phyloP scores from a whole-genome alignment of 306 rosid species.

The Trifolium pratense region DNA sequence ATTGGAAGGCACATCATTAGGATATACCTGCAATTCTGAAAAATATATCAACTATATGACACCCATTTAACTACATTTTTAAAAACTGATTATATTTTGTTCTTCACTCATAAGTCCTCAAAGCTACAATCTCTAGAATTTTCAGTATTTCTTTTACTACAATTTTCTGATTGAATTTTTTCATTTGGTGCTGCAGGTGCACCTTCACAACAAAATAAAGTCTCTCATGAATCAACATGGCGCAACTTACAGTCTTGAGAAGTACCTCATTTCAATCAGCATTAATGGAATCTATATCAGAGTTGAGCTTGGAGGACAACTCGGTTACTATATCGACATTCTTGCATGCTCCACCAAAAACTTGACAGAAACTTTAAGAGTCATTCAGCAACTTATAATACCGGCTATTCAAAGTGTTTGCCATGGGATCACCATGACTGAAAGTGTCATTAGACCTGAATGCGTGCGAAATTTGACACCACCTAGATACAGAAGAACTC shows the following conservation, averaged over 20 bases:
- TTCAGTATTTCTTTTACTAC: not conserved
- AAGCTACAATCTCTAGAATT: constrained; percentile 14
- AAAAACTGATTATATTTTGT: not conserved
- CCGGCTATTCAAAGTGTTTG: constrained; percentile 84
- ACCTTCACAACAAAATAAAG: constrained; percentile 80
- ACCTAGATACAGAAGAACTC: constrained; percentile 78
- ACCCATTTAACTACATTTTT: not conserved
- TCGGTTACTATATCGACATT: constrained; percentile 75
- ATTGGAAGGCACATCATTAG: too few species aligned
- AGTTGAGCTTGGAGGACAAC: constrained; percentile 89
- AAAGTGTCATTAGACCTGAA: constrained; percentile 79
- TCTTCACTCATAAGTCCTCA: not conserved
- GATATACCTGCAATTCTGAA: not conserved
- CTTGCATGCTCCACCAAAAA: constrained; percentile 87
- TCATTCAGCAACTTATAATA: constrained; percentile 74
- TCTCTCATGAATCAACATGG: constrained; percentile 77
- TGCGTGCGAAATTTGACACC: constrained; percentile 78
- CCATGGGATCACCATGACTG: constrained; percentile 79
- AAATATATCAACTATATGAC: not conserved
- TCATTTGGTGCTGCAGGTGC: constrained; percentile 64
- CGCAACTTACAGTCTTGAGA: constrained; percentile 90
- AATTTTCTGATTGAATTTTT: constrained; percentile 35
- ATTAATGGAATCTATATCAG: constrained; percentile 85
- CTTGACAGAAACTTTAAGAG: constrained; percentile 81
- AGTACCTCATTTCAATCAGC: constrained; percentile 76